Percentiles rank a stretch among this genome's conserved stretches.
These are phyloP conservation scores for Datisca glomerata DNA, from an alignment of 306 rosid species.

Conservation along the genomic window DNA sequence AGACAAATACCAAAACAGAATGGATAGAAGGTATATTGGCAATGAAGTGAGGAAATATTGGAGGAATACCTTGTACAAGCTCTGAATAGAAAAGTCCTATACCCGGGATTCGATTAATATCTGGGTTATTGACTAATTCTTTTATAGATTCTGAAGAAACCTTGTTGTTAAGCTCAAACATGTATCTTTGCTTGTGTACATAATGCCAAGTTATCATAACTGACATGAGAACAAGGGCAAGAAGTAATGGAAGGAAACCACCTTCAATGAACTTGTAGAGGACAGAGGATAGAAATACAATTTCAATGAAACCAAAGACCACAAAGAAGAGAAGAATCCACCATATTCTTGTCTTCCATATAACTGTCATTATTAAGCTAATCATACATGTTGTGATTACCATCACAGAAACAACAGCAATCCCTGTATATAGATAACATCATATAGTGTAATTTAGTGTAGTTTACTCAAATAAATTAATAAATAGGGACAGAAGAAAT, in stretches of 20 bases:
- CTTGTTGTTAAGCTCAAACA: slow-evolving; percentile 51
- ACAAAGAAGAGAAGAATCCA: slow-evolving; percentile 31
- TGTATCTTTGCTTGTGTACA: slow-evolving; percentile 55
- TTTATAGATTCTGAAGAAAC: slow-evolving; percentile 43
- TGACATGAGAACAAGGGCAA: slow-evolving; percentile 27
- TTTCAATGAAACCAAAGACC: slow-evolving; percentile 31
- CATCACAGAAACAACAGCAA: slow-evolving; percentile 73
- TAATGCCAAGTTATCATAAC: slow-evolving; percentile 72
- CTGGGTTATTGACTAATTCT: slow-evolving; percentile 18
- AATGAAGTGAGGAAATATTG: slow-evolving; percentile 56
- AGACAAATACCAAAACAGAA: slow-evolving; percentile 53
- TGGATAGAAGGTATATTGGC: slow-evolving; percentile 53
- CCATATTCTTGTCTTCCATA: slow-evolving; percentile 69
- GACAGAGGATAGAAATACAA: slow-evolving; percentile 34
- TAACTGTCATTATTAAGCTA: slow-evolving; percentile 50
- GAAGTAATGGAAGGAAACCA: slow-evolving; percentile 54
- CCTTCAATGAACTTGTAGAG: slow-evolving; percentile 59
- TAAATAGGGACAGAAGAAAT: not conserved
- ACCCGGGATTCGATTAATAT: slow-evolving; percentile 53
- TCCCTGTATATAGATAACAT: too few species aligned
- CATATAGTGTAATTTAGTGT: too few species aligned
- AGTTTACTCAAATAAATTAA: too few species aligned
- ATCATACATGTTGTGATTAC: slow-evolving; percentile 42
- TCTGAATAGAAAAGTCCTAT: slow-evolving; percentile 59
- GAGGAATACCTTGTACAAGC: slow-evolving; percentile 82